A percentile compares a stretch with the other conserved stretches of the same genome.
Conservation (phyloP, 805 yeast genomes). For the Wickerhamomyces mucosus region DNA sequence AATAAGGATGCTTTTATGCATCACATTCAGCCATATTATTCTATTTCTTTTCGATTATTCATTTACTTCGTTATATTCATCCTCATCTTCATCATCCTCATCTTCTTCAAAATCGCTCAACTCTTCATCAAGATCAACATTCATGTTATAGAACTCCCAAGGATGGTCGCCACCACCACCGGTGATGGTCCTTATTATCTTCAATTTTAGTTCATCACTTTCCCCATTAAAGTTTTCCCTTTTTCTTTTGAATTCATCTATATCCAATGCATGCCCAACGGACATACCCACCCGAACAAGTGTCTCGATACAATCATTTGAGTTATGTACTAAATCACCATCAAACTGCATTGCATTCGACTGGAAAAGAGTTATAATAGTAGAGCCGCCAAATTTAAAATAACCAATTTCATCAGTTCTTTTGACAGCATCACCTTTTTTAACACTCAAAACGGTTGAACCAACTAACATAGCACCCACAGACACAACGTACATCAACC, state of each 20-base stretch:
- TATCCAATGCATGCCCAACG: slow-evolving; percentile 60
- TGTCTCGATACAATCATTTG: slow-evolving; percentile 66
- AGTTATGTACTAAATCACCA: slow-evolving; percentile 61
- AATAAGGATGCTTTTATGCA: no score
- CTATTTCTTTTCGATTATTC: no score
- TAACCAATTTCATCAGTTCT: slow-evolving; percentile 87
- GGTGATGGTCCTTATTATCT: slow-evolving; percentile 47
- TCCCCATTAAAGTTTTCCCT: slow-evolving; percentile 36
- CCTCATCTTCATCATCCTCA: slow-evolving; percentile 4
- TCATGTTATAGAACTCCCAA: slow-evolving; percentile 19
- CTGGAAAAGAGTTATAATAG: slow-evolving; percentile 62
- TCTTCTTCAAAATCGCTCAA: slow-evolving; percentile 5
- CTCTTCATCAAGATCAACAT: slow-evolving; percentile 1
- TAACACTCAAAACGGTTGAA: slow-evolving; percentile 63
- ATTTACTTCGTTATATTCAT: not conserved
- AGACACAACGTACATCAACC: slow-evolving; percentile 65
- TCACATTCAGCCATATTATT: no score
- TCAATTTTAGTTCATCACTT: slow-evolving; percentile 35
- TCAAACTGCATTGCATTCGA: slow-evolving; percentile 48
- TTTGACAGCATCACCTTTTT: slow-evolving; percentile 44
- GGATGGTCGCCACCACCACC: slow-evolving; percentile 33
- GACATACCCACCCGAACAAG: slow-evolving; percentile 86
- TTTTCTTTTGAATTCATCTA: slow-evolving; percentile 39
- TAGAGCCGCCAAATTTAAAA: slow-evolving; percentile 94
- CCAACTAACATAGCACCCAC: slow-evolving; percentile 99